phyloP scores from a whole-genome alignment of 1,284 basidiomycete species.

The Ganoderma multipileum region DNA sequence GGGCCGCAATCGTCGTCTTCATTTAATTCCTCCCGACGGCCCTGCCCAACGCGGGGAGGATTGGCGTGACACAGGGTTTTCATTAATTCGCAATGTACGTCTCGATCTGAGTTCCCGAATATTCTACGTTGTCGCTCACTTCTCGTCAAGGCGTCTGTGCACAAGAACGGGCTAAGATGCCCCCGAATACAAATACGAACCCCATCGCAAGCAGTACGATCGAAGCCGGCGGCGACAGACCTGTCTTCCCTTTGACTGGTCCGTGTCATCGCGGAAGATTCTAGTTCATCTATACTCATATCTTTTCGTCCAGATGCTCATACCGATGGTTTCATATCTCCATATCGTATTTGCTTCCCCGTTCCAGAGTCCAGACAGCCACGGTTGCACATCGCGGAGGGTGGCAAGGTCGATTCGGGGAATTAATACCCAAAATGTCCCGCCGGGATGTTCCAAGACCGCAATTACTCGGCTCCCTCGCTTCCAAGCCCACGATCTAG shows the following conservation, averaged over 20 bases:
- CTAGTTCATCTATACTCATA: background rate
- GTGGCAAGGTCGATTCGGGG: background rate
- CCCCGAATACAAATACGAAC: background rate
- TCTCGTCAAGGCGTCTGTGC: background rate
- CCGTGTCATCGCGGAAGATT: background rate
- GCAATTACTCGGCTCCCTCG: slow-evolving; percentile 4
- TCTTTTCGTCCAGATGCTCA: background rate
- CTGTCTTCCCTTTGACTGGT: background rate
- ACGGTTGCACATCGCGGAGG: background rate
- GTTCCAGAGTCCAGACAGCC: background rate
- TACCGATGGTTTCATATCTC: background rate
- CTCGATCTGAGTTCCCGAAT: background rate
- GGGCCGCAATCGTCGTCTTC: background rate
- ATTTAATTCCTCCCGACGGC: background rate
- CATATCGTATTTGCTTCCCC: background rate
- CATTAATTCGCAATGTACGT: background rate
- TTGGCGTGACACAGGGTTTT: slow-evolving; percentile 1
- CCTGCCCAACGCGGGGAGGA: background rate
- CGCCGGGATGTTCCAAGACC: too few species aligned
- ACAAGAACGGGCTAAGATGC: background rate
- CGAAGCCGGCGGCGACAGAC: background rate
- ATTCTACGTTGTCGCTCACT: background rate
- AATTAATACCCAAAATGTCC: too few species aligned
- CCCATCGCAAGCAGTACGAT: background rate
- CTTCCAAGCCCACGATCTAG: background rate